Evolutionary conservation across 2,329 filamentous ascomycete species (phyloP), one percentile per base, ranked within the genome.

Genomic region (Bimuria novae-zelandiae): DNA sequence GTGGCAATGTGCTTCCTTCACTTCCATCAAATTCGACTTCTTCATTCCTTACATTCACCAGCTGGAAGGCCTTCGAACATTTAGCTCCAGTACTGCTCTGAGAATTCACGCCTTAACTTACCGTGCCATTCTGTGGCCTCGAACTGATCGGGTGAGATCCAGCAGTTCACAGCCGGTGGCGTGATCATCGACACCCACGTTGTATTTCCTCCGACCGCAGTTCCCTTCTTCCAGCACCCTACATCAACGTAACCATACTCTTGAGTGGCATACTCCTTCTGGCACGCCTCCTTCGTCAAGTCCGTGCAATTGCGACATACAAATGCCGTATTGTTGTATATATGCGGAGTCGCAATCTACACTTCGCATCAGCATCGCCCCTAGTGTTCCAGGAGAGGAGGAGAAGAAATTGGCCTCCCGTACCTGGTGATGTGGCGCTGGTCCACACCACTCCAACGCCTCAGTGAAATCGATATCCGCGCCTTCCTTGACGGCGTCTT

Each of bases 241-340:
- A 46, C 30, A 46, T 46, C 43, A 11, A 46, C 30, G 21, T 46
- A 46, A 1, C 43, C 43, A 17, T 46, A 36, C 7, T 46, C 30
- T 14, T 25, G 11, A 19, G 43, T 46, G 7, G 10, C 12, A 10
- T 35, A 46, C 30, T 35, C 30, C 21, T 32, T 36, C 30, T 46
- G 29, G 30, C 43, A 46, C 6, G 30, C 30, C 3, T 17, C 30
- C 10, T 46, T 46, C 12, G 12, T 46, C 43, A 46, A n/a, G n/a
- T 46, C 43, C 4, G 43, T 46, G 21, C 43, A 46, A 11, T 46
- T 36, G 43, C 43, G 43, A 35, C 43, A 46, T 3, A 46, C 21
- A 7, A 46, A 36, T 12, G 43, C 30, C 1, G 14, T 21, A 21
- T 46, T 46, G 30, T 25, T 22, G 14, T 3, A n/a, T 7, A n/a